These are phyloP conservation scores for Rhizopogon rudus DNA, from an alignment of 768 basidiomycete species.

Conservation along the genomic window DNA sequence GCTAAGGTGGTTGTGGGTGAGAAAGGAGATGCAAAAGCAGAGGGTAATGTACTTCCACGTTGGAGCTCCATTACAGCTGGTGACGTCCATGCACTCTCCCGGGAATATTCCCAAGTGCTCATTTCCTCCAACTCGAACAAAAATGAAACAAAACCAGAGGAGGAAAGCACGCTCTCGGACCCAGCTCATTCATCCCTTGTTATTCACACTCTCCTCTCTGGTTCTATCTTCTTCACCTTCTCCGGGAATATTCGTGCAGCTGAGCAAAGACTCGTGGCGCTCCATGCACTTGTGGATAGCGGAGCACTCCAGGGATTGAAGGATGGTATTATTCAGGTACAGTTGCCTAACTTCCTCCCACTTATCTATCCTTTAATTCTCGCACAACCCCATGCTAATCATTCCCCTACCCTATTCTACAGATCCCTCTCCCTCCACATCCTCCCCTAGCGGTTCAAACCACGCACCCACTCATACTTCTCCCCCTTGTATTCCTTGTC, in stretches of 20 bases:
- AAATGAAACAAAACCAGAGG: neutral
- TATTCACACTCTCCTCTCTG: slow-evolving; percentile 59
- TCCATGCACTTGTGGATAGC: slow-evolving; percentile 67
- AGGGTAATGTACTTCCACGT: slow-evolving; percentile 14
- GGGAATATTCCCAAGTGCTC: neutral
- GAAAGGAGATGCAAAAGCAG: slow-evolving; percentile 8
- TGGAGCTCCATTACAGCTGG: slow-evolving; percentile 25
- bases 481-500: slow-evolving; percentile 61
- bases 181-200: slow-evolving; percentile 35
- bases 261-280: slow-evolving; percentile 44
- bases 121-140: neutral
- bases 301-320: slow-evolving; percentile 38
- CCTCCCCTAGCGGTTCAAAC: slow-evolving; percentile 49
- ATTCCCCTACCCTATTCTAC: neutral
- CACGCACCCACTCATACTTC: slow-evolving; percentile 66
- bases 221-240: slow-evolving; percentile 59
- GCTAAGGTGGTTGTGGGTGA: slow-evolving; percentile 2
- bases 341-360: neutral
- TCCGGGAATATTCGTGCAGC: slow-evolving; percentile 44
- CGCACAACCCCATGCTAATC: slow-evolving; percentile 6
- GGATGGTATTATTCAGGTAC: slow-evolving; percentile 36
- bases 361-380: slow-evolving; percentile 7
- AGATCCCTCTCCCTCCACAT: slow-evolving; percentile 29
- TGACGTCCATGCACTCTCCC: slow-evolving; percentile 17
- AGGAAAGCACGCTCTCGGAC: slow-evolving; percentile 20